These are phyloP conservation scores for Ophiosphaerella narmari DNA, from an alignment of 2,329 filamentous ascomycete genomes.

Conservation along the genomic window DNA sequence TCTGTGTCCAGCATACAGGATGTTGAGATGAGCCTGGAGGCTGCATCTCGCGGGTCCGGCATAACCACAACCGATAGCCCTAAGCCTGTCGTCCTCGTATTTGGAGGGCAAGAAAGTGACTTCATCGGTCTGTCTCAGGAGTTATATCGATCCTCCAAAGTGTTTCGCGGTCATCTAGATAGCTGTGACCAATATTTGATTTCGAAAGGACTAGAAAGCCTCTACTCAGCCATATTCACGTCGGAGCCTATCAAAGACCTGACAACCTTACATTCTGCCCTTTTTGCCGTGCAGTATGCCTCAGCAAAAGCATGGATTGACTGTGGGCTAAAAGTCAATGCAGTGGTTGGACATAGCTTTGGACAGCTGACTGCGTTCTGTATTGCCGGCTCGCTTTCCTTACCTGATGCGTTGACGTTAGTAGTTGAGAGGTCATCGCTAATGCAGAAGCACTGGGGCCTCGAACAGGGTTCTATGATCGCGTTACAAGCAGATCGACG, in stretches of 20 bases:
- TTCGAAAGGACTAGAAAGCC: neutral
- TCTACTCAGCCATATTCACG: slow-evolving; percentile 11
- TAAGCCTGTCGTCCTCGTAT: slow-evolving; percentile 7
- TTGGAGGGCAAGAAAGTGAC: slow-evolving; percentile 7
- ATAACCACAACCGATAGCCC: neutral
- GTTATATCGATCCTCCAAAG: neutral
- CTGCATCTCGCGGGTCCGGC: neutral
- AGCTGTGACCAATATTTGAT: slow-evolving; percentile 4
- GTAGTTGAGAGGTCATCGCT: too few relatives aligned
- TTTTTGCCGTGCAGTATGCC: slow-evolving; percentile 23
- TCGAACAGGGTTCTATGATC: neutral
- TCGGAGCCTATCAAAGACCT: slow-evolving; percentile 1
- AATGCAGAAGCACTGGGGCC: neutral
- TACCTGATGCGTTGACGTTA: slow-evolving; percentile 30
- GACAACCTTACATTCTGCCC: slow-evolving; percentile 7
- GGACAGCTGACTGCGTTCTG: slow-evolving; percentile 46
- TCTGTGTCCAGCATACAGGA: neutral
- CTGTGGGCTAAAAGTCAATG: slow-evolving; percentile 8
- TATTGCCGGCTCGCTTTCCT: slow-evolving; percentile 35
- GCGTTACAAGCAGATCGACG: neutral
- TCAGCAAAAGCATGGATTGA: slow-evolving; percentile 15
- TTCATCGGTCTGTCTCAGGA: slow-evolving; percentile 1
- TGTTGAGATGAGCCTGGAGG: neutral
- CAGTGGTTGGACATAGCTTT: slow-evolving; percentile 29
- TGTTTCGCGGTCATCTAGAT: slow-evolving; percentile 7